Conservation (phyloP, 352 stramenopile genomes). For the Blastocystis sp. region DNA sequence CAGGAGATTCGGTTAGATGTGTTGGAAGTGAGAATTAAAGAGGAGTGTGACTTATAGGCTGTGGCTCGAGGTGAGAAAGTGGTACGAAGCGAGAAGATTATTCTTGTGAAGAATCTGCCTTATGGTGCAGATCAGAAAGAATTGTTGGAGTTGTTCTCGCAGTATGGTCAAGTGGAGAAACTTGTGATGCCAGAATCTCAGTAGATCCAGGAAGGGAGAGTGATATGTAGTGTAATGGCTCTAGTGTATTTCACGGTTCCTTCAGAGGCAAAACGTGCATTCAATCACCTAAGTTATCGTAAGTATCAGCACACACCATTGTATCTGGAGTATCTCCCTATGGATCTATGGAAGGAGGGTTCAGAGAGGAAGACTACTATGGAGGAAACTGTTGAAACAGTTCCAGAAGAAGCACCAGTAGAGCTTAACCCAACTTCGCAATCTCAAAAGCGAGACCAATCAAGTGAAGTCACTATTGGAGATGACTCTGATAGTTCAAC, state of each 20-base stretch:
- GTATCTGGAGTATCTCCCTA: slow-evolving; percentile 93
- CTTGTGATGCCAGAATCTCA: slow-evolving; percentile 84
- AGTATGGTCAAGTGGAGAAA: slow-evolving; percentile 75
- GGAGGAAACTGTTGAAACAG: slow-evolving; percentile 27
- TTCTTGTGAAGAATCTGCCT: slow-evolving; percentile 95
- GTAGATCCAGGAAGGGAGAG: neutral
- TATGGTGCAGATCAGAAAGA: slow-evolving; percentile 84
- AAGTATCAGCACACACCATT: slow-evolving; percentile 93
- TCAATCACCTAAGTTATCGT: slow-evolving; percentile 91
- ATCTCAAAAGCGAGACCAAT: slow-evolving; percentile 41
- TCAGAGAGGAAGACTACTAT: neutral
- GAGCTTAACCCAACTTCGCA: neutral
- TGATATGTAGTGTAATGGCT: slow-evolving; percentile 73
- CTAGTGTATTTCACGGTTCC: slow-evolving; percentile 88
- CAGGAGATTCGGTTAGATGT: slow-evolving; percentile 85
- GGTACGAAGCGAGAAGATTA: slow-evolving; percentile 83
- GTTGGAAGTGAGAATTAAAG: slow-evolving; percentile 75
- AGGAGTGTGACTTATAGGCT: slow-evolving; percentile 38
- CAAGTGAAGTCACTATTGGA: slow-evolving; percentile 70
- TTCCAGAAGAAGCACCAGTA: neutral
- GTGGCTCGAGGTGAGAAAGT: slow-evolving; percentile 67
- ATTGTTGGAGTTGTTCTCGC: slow-evolving; percentile 85
- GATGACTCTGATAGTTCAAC: slow-evolving; percentile 70
- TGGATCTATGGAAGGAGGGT: slow-evolving; percentile 73
- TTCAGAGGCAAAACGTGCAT: slow-evolving; percentile 86